Evolutionary conservation across 495 filamentous ascomycete genomes (phyloP), one percentile per base, ranked within the genome.

Genomic region (Xanthoparmelia taractica): DNA sequence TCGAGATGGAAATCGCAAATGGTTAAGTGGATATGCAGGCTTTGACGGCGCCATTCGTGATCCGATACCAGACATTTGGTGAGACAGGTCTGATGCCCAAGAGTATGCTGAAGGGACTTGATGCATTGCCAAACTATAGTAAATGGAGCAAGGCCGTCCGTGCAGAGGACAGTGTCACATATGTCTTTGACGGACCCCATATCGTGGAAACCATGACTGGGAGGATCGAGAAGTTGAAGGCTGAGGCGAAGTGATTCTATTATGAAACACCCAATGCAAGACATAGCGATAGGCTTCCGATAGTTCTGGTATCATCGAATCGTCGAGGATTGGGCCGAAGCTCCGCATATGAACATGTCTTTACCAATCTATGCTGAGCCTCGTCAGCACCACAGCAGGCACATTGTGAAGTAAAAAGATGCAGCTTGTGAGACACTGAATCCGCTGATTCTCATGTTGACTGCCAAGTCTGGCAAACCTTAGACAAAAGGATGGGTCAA

Each of bases 81-180:
- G 63, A 68, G 11, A 15, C 29, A n/a, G 63, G 43, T 10, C 27
- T 68, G 41, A 20, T 68, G 41, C 63, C 66, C 5, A 56, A 41
- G 54, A 65, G 43, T 38, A 36, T 68, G 48, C 37, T 58, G 11
- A 63, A 68, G 54, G 43, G 20, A 23, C 20, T 65, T 27, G 45
- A 61, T n/a, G 66, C 63, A 5, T 36, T 68, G 50, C 63, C 66
- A 13, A 68, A 58, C 23, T 65, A 52, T 41, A 62, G 34, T 29
- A 61, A 59, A 55, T 68, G 66, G 66, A 65, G 58, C 52, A 63
- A 65, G 20, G 66, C 66, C 27, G 29, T 65, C 27, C 47, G 31
- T 17, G 59, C 15, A 15, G 25, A 65, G 17, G 52, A 61, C 10
- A 36, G 43, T 15, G 66, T 68, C n/a, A 62, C 60, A 5, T 62